A percentile compares a stretch with the other conserved stretches of the same genome.
Evolutionary conservation across 768 basidiomycete species (phyloP).

Genomic region (Naganishia onofrii): DNA sequence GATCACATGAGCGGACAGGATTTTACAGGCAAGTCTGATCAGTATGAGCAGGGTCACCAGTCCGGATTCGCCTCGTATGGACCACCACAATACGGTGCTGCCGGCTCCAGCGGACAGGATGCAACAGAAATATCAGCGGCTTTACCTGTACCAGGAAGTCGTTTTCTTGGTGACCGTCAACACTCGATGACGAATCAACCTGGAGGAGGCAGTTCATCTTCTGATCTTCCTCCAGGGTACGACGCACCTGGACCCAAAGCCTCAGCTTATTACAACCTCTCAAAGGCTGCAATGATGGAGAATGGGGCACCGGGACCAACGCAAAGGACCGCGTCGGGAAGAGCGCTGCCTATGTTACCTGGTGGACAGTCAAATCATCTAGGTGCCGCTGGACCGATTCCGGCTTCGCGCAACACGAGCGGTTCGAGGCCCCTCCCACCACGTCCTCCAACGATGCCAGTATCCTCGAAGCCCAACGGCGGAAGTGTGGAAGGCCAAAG

Average conservation of each 20-base stretch:
- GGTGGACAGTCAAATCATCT: not conserved
- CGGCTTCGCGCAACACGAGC: conserved; percentile 14
- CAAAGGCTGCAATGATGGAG: not conserved
- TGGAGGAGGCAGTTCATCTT: not conserved
- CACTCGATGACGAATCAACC: conserved; percentile 19
- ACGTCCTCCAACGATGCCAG: not conserved
- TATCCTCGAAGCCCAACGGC: not conserved
- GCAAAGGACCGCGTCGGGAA: conserved; percentile 11
- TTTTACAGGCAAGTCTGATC: not conserved
- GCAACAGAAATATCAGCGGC: not conserved
- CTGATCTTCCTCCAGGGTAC: conserved; percentile 15
- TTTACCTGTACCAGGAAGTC: not conserved
- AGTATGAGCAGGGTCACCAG: not conserved
- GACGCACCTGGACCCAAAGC: not conserved
- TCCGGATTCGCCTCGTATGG: not conserved
- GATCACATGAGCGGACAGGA: conserved; percentile 19
- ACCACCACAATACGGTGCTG: not conserved
- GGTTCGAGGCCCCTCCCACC: conserved; percentile 15
- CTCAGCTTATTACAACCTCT: conserved; percentile 16
- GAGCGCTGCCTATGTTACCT: conserved; percentile 22
- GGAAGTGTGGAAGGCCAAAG: not conserved
- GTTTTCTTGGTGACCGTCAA: not conserved
- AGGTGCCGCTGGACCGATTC: conserved; percentile 1
- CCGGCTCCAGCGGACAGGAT: not conserved
- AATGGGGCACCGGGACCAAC: not conserved